Percentiles rank a stretch among this genome's conserved stretches.
Conservation (phyloP, 1,139 yeast genomes). For the Zygoascus sp. region DNA sequence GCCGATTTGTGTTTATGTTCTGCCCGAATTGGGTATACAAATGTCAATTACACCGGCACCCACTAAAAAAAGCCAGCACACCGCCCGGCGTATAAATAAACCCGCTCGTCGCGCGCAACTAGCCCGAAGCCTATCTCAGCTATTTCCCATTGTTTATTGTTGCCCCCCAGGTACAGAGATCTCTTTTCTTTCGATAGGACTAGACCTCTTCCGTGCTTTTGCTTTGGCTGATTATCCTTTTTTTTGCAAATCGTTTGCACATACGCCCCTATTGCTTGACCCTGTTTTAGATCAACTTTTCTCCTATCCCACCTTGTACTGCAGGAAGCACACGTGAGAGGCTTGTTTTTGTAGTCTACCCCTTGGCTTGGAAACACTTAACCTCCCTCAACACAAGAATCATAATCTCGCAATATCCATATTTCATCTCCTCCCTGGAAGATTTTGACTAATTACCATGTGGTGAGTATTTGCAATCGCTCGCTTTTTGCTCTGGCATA, state of each 20-base stretch:
- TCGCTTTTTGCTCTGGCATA: too few relatives aligned
- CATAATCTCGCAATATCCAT: not conserved
- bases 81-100: not conserved
- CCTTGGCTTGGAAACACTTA: not conserved
- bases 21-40: conserved; percentile 4
- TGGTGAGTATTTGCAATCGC: not conserved
- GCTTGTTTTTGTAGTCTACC: not conserved
- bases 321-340: not conserved
- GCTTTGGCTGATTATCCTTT: too few relatives aligned
- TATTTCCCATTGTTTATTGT: not conserved
- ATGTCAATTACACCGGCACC: not conserved
- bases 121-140: not conserved
- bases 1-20: not conserved
- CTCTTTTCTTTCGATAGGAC: too few relatives aligned
- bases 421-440: not conserved
- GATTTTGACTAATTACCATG: not conserved
- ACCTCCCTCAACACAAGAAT: not conserved
- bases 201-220: too few relatives aligned
- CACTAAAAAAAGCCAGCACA: not conserved
- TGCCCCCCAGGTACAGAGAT: too few relatives aligned
- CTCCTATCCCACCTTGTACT: too few relatives aligned
- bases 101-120: not conserved
- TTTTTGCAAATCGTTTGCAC: too few relatives aligned
- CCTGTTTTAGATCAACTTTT: too few relatives aligned
- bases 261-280: too few relatives aligned